A percentile compares a stretch with the other conserved stretches of the same genome.
Conservation (phyloP, 176 grass and related monocot species). For the Oryza coarctata region DNA sequence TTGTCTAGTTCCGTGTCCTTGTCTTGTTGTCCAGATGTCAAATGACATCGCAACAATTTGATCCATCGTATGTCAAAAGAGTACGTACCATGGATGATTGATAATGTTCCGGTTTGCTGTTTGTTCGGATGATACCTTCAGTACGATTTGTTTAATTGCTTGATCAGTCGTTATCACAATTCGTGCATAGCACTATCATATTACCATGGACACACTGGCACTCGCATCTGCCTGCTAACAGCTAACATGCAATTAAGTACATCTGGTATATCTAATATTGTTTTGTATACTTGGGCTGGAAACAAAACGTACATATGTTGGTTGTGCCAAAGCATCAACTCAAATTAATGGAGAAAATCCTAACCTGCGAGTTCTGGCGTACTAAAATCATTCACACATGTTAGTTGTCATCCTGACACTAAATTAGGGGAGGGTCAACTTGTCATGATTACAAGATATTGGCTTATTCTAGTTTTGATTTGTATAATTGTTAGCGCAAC, state of each 20-base stretch:
- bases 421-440: background rate
- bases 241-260: background rate
- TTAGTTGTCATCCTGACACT: constrained; percentile 13
- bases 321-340: constrained; percentile 13
- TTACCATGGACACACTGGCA: background rate
- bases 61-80: background rate
- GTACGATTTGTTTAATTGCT: background rate
- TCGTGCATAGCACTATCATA: background rate
- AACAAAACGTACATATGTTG: constrained; percentile 20
- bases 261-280: background rate
- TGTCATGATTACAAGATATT: constrained; percentile 10
- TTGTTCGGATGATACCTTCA: background rate
- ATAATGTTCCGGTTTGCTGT: background rate
- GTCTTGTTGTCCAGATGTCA: constrained; percentile 17
- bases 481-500: background rate
- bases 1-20: background rate
- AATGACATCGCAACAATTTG: background rate
- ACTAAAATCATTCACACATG: constrained; percentile 26
- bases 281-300: background rate
- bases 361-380: constrained; percentile 13
- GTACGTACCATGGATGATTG: background rate
- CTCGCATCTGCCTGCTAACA: background rate
- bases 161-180: background rate
- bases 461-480: background rate
- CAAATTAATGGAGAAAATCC: constrained; percentile 16